Percentiles rank a stretch among this genome's conserved stretches.
phyloP scores from a whole-genome alignment of 139 green algal species.

The Helicosporidium sp. region DNA sequence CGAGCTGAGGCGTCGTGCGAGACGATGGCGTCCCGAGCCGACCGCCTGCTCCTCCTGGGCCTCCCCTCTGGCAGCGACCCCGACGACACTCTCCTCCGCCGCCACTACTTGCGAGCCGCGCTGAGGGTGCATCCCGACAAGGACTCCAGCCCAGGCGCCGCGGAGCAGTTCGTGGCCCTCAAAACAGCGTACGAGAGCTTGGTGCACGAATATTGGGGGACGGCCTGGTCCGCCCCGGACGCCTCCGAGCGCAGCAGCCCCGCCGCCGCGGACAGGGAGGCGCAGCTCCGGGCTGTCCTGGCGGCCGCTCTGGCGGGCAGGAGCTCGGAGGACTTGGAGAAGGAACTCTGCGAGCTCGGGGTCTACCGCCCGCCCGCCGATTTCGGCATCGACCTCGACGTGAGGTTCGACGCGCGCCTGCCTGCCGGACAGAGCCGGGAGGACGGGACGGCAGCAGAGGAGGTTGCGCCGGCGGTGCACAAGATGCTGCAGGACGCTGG shows the following conservation, averaged over 20 bases:
- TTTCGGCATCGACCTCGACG: slow-evolving; percentile 12
- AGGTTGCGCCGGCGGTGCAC: too few relatives aligned
- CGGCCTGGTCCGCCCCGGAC: too few relatives aligned
- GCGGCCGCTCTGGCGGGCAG: too few relatives aligned
- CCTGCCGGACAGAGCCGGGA: too few relatives aligned
- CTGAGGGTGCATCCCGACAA: slow-evolving; percentile 38
- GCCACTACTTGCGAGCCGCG: slow-evolving; percentile 19
- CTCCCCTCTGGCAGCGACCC: neutral
- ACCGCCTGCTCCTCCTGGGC: too few relatives aligned
- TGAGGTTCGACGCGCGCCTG: slow-evolving; percentile 15
- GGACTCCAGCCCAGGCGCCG: slow-evolving; percentile 8
- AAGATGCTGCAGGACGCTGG: too few relatives aligned
- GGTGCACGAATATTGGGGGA: too few relatives aligned
- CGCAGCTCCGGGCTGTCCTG: too few relatives aligned
- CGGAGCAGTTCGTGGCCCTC: slow-evolving; percentile 22
- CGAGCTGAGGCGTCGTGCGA: slow-evolving; percentile 1
- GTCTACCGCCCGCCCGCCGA: slow-evolving; percentile 9
- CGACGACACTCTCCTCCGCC: slow-evolving; percentile 3
- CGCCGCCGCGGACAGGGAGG: too few relatives aligned
- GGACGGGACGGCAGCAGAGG: too few relatives aligned
- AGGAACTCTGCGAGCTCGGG: slow-evolving; percentile 1
- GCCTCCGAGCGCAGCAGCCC: too few relatives aligned
- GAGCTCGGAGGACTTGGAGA: slow-evolving; percentile 7
- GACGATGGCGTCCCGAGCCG: neutral
- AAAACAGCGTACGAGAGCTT: slow-evolving; percentile 21